Evolutionary conservation across 2,329 filamentous ascomycete genomes (phyloP), one percentile per base, ranked within the genome.

Genomic region (Penicillium sp.): DNA sequence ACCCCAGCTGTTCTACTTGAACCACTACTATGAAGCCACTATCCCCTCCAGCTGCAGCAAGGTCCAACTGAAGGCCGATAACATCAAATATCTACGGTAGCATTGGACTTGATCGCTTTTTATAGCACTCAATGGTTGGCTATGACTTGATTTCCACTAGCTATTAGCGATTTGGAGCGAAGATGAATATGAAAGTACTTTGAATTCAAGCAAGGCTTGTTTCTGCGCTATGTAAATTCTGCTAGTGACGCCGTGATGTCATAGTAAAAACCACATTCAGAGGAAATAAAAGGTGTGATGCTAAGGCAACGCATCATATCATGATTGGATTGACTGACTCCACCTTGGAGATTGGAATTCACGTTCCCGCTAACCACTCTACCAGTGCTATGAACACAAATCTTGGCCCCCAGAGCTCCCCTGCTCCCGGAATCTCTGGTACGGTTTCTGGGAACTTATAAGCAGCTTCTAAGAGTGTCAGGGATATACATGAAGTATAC

Each of bases 1-100:
- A n/a, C 73, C 74, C 24, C 73, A 76, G 56, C 66, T 76, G 9
- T 76, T 76, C 66, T 75, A 70, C 58, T 47, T 72, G 9, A 61
- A 69, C 52, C 39, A 59, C 13, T 66, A 61, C 43, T 60, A 65
- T 43, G 24, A 56, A 3, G 29, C 66, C n/a, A 50, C 47, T 0
- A 58, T 69, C 18, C 72, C 73, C 10, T 64, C 56, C 29, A 70
- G 66, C 60, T 76, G 73, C 63, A 70, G 66, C 52, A 65, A 59
- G 58, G 71, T 71, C 32, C 53, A 67, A n/a, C 58, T 76, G 39
- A 56, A 59, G 49, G 47, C 64, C 29, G 63, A 68, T 31, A 63
- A 66, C 27, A 47, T 62, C 47, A 62, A 64, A 51, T 65, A 53
- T 60, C 63, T 43, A 45, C 50, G 54, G 55, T 59, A 40, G 40